These are phyloP conservation scores for Trichoderma virens DNA, from an alignment of 495 filamentous ascomycete species.

Conservation along the genomic window DNA sequence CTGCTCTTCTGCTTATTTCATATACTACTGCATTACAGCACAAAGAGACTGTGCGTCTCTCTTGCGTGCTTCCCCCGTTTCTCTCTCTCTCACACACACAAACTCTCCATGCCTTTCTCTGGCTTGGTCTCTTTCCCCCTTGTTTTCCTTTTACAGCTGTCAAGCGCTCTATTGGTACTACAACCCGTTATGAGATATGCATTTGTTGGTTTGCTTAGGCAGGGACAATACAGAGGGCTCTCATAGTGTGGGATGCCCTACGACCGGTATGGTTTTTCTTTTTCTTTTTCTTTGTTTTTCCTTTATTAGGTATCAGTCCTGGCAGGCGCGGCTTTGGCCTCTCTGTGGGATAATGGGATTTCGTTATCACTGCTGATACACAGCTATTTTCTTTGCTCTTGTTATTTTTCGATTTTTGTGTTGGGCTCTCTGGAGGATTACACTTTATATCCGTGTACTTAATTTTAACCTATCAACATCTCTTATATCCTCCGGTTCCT, in stretches of 20 bases:
- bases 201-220: constrained; percentile 15
- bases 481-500: too few relatives aligned
- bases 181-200: constrained; percentile 17
- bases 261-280: neutral
- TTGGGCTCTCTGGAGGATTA: too few relatives aligned
- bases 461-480: too few relatives aligned
- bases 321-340: neutral
- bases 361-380: neutral
- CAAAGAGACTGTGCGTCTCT: neutral
- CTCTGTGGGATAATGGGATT: neutral
- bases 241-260: neutral
- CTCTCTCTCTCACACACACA: constrained; percentile 6
- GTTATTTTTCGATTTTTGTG: too few relatives aligned
- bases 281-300: constrained; percentile 14
- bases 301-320: constrained; percentile 12
- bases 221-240: neutral
- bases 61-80: too few relatives aligned
- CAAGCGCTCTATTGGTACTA: constrained; percentile 11
- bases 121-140: neutral
- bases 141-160: constrained; percentile 11
- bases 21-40: constrained; percentile 5
- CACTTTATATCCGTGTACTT: too few relatives aligned
- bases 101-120: too few relatives aligned
- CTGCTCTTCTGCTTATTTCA: neutral
- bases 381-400: neutral